Evolutionary conservation across 768 basidiomycete genomes (phyloP), one percentile per base, ranked within the genome.

Genomic region (Lentinula lateritia): DNA sequence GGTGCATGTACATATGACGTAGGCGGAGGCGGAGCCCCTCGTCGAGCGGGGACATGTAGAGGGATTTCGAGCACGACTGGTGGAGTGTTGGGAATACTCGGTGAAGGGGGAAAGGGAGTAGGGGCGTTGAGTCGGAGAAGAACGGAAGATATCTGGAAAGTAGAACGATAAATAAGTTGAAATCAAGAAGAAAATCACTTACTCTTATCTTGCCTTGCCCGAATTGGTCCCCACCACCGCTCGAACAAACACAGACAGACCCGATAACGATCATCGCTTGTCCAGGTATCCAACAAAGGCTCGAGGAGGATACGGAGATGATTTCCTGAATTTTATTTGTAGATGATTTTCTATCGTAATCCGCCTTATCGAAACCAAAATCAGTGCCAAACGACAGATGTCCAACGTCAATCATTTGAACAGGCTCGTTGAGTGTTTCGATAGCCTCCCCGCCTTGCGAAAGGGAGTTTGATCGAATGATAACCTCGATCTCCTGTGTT

Each of bases 221-320:
- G 75, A 81, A 92, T 92, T 94, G 34, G 71, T 76, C 28, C 16
- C 48, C 48, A 50, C 7, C 45, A 7, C 12, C 20, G 7, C 45
- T 20, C 10, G 45, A 10, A 16, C 16, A 7, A 93, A 68, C 0
- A 78, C 83, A 41, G 86, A 55, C 53, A 0, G 75, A 80, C 2
- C 94, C 93, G 2, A 76, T 70, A 52, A 95, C 75, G 4, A 93
- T 77, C 38, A 88, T 67, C 9, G 74, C 76, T 28, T 74, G 70
- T 7, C 83, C 86, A 10, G 76, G 74, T 6, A 63, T 66, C 91
- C 90, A 39, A 39, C 38, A 6, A 13, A 39, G 38, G 28, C 28
- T 28, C 28, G 28, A 28, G 28, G 28, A 28, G 13, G 38, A 39
- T 39, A 8, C 38, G 38, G 38, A 39, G 38, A 39, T 13, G 38